Evolutionary conservation across 306 rosid genomes (phyloP).

Genomic region (Urtica urens): DNA sequence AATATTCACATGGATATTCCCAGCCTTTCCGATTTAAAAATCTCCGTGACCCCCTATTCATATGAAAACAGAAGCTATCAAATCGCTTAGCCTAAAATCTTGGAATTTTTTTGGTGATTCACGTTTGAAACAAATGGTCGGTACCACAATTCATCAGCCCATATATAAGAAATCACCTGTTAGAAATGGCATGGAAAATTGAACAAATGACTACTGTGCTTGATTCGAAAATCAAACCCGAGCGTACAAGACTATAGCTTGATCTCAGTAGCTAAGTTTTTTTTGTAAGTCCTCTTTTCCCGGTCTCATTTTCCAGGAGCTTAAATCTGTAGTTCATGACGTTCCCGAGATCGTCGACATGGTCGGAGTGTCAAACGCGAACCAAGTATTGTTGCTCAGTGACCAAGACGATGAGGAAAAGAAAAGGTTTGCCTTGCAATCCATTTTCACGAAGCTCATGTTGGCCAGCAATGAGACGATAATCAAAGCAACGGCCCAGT

Average conservation of each 20-base stretch:
- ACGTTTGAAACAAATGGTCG: too few species aligned
- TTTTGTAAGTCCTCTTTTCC: not conserved
- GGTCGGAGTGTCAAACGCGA: constrained; percentile 47
- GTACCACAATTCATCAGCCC: too few species aligned
- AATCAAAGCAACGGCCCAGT: constrained; percentile 31
- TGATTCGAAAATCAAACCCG: too few species aligned
- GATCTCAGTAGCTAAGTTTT: not conserved
- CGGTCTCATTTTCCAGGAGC: constrained; percentile 43
- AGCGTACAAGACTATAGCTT: not conserved
- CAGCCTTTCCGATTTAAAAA: too few species aligned
- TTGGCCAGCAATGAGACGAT: constrained; percentile 48
- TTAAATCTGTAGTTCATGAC: constrained; percentile 52
- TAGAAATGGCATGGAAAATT: too few species aligned
- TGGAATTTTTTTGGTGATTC: too few species aligned
- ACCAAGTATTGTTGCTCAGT: constrained; percentile 30
- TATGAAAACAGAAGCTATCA: too few species aligned
- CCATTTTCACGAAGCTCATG: constrained; percentile 69
- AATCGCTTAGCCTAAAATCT: too few species aligned
- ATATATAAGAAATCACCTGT: too few species aligned
- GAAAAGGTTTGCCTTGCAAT: constrained; percentile 41
- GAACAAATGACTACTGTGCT: too few species aligned
- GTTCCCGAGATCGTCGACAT: constrained; percentile 70
- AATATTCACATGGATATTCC: too few species aligned
- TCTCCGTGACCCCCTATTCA: too few species aligned
- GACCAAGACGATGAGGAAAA: constrained; percentile 43